Conservation (phyloP, 805 yeast genomes). For the Lipomyces japonicus region DNA sequence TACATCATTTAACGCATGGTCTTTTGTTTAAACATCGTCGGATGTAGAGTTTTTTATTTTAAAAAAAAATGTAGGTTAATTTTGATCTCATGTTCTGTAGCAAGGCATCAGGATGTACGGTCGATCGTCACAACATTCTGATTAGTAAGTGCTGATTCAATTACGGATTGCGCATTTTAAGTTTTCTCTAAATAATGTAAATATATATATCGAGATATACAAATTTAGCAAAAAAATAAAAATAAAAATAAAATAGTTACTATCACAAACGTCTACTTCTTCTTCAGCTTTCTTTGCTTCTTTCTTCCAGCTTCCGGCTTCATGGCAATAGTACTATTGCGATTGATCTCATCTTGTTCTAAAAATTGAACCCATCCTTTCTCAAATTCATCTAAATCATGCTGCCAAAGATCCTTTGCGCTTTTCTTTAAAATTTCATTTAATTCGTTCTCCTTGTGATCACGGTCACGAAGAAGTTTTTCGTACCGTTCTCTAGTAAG, state of each 20-base stretch:
- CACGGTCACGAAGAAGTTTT: slow-evolving; percentile 66
- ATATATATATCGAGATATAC: not conserved
- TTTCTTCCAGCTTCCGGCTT: not conserved
- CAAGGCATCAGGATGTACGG: too few relatives aligned
- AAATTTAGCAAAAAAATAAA: not conserved
- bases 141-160: too few relatives aligned
- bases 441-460: slow-evolving; percentile 67
- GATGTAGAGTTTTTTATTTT: too few relatives aligned
- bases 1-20: too few relatives aligned
- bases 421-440: slow-evolving; percentile 58
- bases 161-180: too few relatives aligned
- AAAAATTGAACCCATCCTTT: slow-evolving; percentile 65
- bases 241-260: not conserved
- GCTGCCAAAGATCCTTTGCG: slow-evolving; percentile 85
- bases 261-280: not conserved
- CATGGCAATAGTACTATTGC: not conserved
- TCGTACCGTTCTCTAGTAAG: slow-evolving; percentile 87
- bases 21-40: too few relatives aligned
- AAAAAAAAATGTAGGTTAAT: too few relatives aligned
- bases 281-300: not conserved
- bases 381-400: slow-evolving; percentile 73
- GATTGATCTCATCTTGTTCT: slow-evolving; percentile 46
- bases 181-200: not conserved
- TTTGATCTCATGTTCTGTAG: too few relatives aligned
- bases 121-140: too few relatives aligned